Percentiles rank a stretch among this genome's conserved stretches.
These are phyloP conservation scores for Pittosporum tobira DNA, from an alignment of 129 eudicot genomes.

Conservation along the genomic window DNA sequence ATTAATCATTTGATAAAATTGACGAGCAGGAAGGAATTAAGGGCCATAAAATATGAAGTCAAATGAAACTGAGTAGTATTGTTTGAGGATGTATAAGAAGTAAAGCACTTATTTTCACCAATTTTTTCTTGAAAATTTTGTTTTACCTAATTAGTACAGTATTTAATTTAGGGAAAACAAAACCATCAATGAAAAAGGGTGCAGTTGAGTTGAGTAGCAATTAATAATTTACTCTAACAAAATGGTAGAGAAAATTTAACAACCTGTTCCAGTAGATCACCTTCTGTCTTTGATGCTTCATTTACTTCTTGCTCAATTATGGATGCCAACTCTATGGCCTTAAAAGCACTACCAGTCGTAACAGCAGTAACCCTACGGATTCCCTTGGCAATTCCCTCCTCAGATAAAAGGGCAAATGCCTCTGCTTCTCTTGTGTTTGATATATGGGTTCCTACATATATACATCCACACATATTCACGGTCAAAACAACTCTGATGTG, in stretches of 20 bases:
- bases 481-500: not conserved
- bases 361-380: slow-evolving; percentile 93
- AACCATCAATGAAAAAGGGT: not conserved
- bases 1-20: not conserved
- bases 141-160: no score
- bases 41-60: not conserved
- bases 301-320: slow-evolving; percentile 69
- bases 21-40: not conserved
- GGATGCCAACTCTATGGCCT: slow-evolving; percentile 57
- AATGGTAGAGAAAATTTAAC: not conserved
- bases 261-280: slow-evolving; percentile 79
- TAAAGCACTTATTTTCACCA: no score
- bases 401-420: slow-evolving; percentile 85
- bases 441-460: slow-evolving; percentile 72
- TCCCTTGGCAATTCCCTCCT: slow-evolving; percentile 97
- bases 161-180: not conserved
- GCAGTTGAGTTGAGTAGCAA: not conserved
- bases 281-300: slow-evolving; percentile 60
- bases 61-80: not conserved
- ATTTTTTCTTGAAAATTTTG: no score
- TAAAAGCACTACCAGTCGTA: slow-evolving; percentile 60
- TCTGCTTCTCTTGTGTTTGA: slow-evolving; percentile 84
- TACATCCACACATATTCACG: not conserved
- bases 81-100: not conserved
- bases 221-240: not conserved